Percentiles rank a stretch among this genome's conserved stretches.
These are phyloP conservation scores for Lithospermum erythrorhizon DNA, from an alignment of 257 asterid species.

Conservation along the genomic window DNA sequence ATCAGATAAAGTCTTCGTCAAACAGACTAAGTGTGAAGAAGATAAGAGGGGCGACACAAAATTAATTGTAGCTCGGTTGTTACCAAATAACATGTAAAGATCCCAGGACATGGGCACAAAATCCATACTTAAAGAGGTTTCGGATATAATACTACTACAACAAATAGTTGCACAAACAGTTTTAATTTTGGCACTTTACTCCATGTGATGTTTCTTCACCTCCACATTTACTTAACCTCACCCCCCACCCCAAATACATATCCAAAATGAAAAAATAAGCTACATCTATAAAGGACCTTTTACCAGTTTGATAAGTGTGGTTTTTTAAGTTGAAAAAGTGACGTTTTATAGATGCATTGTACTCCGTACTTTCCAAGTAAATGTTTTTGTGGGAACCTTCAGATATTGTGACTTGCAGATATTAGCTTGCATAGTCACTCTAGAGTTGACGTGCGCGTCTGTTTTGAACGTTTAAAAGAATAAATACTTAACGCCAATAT, in stretches of 20 bases:
- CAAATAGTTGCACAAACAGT: too few species aligned
- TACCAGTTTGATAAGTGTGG: too few species aligned
- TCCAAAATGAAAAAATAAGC: too few species aligned
- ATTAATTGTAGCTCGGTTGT: slow-evolving; percentile 44
- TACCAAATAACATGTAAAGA: slow-evolving; percentile 80
- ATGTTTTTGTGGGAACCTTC: slow-evolving; percentile 2
- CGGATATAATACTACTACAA: slow-evolving; percentile 22
- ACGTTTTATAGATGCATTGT: too few species aligned
- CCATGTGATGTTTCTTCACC: slow-evolving; percentile 60
- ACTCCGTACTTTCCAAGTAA: too few species aligned
- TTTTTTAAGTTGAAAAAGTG: too few species aligned
- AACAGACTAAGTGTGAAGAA: background rate
- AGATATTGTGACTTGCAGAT: background rate
- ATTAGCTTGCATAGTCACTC: too few species aligned
- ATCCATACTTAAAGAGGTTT: slow-evolving; percentile 25
- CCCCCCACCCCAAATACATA: background rate
- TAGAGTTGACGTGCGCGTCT: too few species aligned
- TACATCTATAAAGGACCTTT: too few species aligned
- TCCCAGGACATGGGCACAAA: slow-evolving; percentile 64
- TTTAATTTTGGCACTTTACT: slow-evolving; percentile 40
- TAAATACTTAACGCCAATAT: too few species aligned
- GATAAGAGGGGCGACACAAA: slow-evolving; percentile 11
- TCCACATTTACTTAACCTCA: slow-evolving; percentile 33
- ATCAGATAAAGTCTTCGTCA: background rate
- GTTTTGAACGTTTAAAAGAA: too few species aligned